Conservation (phyloP, 768 basidiomycete genomes). For the Psilocybe azurescens region DNA sequence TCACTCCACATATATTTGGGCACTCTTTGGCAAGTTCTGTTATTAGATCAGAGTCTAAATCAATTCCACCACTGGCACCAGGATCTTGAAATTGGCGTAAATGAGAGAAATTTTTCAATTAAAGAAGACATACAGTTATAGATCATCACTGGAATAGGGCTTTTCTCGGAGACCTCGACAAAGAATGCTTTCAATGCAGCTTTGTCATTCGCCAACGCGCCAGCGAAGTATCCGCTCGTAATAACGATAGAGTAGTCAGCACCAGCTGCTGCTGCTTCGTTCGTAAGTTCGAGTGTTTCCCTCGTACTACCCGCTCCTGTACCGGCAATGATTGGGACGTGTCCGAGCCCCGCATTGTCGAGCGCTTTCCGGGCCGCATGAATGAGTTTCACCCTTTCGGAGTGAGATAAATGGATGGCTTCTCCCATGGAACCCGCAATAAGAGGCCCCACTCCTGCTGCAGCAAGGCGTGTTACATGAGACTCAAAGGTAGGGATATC, state of each 20-base stretch:
- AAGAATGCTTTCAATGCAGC: slow-evolving; percentile 81
- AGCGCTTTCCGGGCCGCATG: slow-evolving; percentile 71
- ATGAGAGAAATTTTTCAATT: slow-evolving; percentile 14
- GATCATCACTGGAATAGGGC: slow-evolving; percentile 86
- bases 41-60: slow-evolving; percentile 89
- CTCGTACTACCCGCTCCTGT: slow-evolving; percentile 85
- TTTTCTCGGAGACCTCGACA: slow-evolving; percentile 76
- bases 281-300: slow-evolving; percentile 77
- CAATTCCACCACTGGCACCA: slow-evolving; percentile 87
- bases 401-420: slow-evolving; percentile 72
- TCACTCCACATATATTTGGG: slow-evolving; percentile 84
- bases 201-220: slow-evolving; percentile 63
- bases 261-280: slow-evolving; percentile 82
- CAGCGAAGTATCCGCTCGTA: slow-evolving; percentile 86
- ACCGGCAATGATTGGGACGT: slow-evolving; percentile 78
- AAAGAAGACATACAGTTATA: slow-evolving; percentile 74
- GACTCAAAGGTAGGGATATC: slow-evolving; percentile 73
- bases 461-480: slow-evolving; percentile 69
- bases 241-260: slow-evolving; percentile 91
- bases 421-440: slow-evolving; percentile 88
- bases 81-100: slow-evolving; percentile 58
- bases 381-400: slow-evolving; percentile 71
- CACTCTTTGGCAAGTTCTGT: slow-evolving; percentile 77
- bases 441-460: slow-evolving; percentile 72
- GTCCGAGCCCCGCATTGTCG: slow-evolving; percentile 62